phyloP scores from a whole-genome alignment of 768 basidiomycete species.

The Mycena albidolilacea region DNA sequence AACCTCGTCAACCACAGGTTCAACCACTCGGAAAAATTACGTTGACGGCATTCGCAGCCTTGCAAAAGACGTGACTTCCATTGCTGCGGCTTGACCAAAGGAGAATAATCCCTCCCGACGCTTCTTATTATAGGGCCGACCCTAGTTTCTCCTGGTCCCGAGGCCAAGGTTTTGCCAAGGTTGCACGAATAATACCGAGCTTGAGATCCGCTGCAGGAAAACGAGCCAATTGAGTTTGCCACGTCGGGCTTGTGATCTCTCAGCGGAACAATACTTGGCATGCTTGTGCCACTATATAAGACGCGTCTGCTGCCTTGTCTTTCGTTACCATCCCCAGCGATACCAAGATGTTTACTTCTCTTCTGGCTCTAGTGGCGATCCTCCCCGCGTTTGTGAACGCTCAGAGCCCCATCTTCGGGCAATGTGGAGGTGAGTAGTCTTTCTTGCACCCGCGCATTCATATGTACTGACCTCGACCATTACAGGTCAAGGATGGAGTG shows the following conservation, averaged over 20 bases:
- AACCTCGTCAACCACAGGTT: slow-evolving; percentile 3
- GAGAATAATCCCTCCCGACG: slow-evolving; percentile 24
- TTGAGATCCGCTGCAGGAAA: slow-evolving; percentile 28
- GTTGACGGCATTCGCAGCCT: neutral
- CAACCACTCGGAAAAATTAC: slow-evolving; percentile 22
- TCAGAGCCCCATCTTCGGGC: slow-evolving; percentile 60
- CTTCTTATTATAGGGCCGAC: slow-evolving; percentile 11
- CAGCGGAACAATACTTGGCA: neutral
- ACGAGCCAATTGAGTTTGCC: slow-evolving; percentile 1
- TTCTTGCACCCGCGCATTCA: neutral
- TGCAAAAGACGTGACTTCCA: neutral
- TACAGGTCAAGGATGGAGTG: slow-evolving; percentile 51
- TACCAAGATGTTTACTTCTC: slow-evolving; percentile 65
- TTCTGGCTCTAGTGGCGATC: slow-evolving; percentile 59
- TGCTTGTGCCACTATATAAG: slow-evolving; percentile 29
- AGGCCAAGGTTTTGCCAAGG: slow-evolving; percentile 33
- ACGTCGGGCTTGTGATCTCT: slow-evolving; percentile 31
- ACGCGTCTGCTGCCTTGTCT: neutral
- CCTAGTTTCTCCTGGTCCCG: slow-evolving; percentile 34
- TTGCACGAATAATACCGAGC: slow-evolving; percentile 32
- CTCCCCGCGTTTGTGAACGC: slow-evolving; percentile 62
- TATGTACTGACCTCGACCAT: neutral
- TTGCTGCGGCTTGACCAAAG: slow-evolving; percentile 18
- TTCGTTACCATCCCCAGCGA: slow-evolving; percentile 39
- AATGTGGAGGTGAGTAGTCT: slow-evolving; percentile 62